A percentile compares a stretch with the other conserved stretches of the same genome.
Conservation (phyloP, 73 alveolate genomes). For the Effrenium voratum region DNA sequence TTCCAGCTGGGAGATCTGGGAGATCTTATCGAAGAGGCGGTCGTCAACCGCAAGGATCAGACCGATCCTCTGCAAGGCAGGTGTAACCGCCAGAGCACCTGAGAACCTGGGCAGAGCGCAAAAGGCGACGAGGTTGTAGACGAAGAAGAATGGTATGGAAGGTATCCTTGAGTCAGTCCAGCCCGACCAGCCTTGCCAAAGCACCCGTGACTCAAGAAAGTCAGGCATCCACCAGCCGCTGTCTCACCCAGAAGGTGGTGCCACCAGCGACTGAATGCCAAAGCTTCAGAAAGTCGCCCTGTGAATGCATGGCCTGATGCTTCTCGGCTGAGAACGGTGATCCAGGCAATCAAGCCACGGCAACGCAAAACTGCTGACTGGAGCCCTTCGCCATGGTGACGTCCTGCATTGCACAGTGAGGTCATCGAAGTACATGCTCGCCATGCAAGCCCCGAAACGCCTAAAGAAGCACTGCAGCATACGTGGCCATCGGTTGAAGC, state of each 20-base stretch:
- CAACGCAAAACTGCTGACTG: background rate
- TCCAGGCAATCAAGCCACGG: background rate
- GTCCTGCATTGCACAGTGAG: slow-evolving; percentile 5
- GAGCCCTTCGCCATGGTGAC: background rate
- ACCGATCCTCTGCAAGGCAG: background rate
- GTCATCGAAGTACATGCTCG: slow-evolving; percentile 15
- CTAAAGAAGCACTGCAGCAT: slow-evolving; percentile 3
- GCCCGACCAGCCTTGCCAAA: slow-evolving; percentile 4
- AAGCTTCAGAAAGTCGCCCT: slow-evolving; percentile 1
- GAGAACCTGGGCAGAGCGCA: too few relatives aligned
- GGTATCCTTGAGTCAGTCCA: slow-evolving; percentile 1
- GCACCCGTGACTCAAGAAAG: background rate
- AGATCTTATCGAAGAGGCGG: background rate
- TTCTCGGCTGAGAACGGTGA: background rate
- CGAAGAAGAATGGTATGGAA: too few relatives aligned
- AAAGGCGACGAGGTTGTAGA: too few relatives aligned
- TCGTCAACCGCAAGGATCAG: background rate
- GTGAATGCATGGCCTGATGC: background rate
- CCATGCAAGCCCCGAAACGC: background rate
- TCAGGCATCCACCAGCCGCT: background rate
- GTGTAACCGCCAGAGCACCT: too few relatives aligned
- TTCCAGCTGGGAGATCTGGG: slow-evolving; percentile 23
- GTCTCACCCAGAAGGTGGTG: background rate
- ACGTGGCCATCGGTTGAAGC: slow-evolving; percentile 3
- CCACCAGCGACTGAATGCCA: background rate